Evolutionary conservation across 202 grass and related monocot genomes (phyloP).

Genomic region (Musa balbisiana): DNA sequence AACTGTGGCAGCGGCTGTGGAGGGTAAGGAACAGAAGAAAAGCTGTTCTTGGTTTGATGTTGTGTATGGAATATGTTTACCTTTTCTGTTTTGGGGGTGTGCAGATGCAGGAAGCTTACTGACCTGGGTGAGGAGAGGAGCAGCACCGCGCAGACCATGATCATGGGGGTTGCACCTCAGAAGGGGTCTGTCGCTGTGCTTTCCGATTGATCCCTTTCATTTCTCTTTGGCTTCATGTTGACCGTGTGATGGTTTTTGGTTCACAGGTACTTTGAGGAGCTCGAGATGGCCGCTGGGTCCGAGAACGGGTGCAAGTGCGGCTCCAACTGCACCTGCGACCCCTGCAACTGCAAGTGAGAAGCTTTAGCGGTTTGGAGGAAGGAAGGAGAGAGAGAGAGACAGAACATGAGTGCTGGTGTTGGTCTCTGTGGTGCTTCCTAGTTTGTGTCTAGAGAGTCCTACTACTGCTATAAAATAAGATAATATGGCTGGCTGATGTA

Average conservation of each 20-base stretch:
- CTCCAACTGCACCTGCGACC: slow-evolving; percentile 45
- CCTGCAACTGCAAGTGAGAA: slow-evolving; percentile 63
- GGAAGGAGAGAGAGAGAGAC: neutral
- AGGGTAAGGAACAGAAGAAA: slow-evolving; percentile 31
- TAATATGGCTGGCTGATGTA: too few species aligned
- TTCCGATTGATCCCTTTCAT: neutral
- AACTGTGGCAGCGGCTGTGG: slow-evolving; percentile 43
- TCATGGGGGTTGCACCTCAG: slow-evolving; percentile 34
- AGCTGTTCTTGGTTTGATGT: too few species aligned
- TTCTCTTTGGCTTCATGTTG: neutral
- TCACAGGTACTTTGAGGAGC: slow-evolving; percentile 32
- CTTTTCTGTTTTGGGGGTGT: neutral
- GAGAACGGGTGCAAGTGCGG: slow-evolving; percentile 65
- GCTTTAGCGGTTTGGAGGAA: neutral
- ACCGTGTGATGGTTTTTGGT: neutral
- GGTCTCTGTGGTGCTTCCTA: neutral
- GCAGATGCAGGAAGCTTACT: slow-evolving; percentile 59
- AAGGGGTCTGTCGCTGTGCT: slow-evolving; percentile 33
- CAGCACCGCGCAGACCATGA: slow-evolving; percentile 27
- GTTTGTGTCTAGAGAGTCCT: neutral
- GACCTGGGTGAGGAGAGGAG: slow-evolving; percentile 35
- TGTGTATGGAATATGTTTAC: neutral
- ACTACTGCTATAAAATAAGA: neutral
- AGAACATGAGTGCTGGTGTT: neutral
- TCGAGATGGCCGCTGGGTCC: slow-evolving; percentile 24